Percentiles rank a stretch among this genome's conserved stretches.
Conservation (phyloP, 2,329 filamentous ascomycete species). For the Aspergillus texensis region DNA sequence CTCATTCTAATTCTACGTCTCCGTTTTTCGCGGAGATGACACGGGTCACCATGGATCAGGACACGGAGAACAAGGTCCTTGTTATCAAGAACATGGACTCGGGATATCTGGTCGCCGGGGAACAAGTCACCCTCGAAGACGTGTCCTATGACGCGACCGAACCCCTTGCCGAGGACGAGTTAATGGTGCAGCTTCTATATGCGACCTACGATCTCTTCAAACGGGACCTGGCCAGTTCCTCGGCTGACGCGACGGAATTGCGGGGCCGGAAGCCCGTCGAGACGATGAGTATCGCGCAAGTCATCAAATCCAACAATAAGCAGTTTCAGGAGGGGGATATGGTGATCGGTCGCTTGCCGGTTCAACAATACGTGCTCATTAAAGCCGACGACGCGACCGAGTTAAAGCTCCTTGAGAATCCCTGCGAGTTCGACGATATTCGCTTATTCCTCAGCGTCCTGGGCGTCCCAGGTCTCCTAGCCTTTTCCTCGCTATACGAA, state of each 20-base stretch:
- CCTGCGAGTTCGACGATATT: slow-evolving; percentile 52
- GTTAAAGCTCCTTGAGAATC: slow-evolving; percentile 67
- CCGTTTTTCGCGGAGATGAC: not conserved
- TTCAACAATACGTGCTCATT: slow-evolving; percentile 66
- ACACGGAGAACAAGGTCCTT: slow-evolving; percentile 66
- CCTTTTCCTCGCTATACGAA: slow-evolving; percentile 73
- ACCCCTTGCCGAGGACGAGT: slow-evolving; percentile 63
- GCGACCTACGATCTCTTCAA: slow-evolving; percentile 83
- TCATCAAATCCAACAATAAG: slow-evolving; percentile 69
- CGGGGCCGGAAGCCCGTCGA: slow-evolving; percentile 63
- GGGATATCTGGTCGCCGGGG: slow-evolving; percentile 68
- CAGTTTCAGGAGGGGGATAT: slow-evolving; percentile 70
- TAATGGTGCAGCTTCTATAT: slow-evolving; percentile 71
- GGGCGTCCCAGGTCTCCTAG: slow-evolving; percentile 77
- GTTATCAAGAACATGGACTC: slow-evolving; percentile 71
- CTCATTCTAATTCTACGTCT: not conserved
- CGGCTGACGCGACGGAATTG: slow-evolving; percentile 67
- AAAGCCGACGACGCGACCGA: slow-evolving; percentile 52
- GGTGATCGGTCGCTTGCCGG: slow-evolving; percentile 58
- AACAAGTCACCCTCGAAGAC: slow-evolving; percentile 70
- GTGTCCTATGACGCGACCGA: slow-evolving; percentile 64
- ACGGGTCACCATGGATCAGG: not conserved
- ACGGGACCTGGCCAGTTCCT: slow-evolving; percentile 74
- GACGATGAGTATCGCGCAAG: slow-evolving; percentile 65
- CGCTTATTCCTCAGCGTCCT: slow-evolving; percentile 72